Percentiles rank a stretch among this genome's conserved stretches.
phyloP scores from a whole-genome alignment of 2,329 filamentous ascomycete genomes.

The Colletotrichum noveboracense region DNA sequence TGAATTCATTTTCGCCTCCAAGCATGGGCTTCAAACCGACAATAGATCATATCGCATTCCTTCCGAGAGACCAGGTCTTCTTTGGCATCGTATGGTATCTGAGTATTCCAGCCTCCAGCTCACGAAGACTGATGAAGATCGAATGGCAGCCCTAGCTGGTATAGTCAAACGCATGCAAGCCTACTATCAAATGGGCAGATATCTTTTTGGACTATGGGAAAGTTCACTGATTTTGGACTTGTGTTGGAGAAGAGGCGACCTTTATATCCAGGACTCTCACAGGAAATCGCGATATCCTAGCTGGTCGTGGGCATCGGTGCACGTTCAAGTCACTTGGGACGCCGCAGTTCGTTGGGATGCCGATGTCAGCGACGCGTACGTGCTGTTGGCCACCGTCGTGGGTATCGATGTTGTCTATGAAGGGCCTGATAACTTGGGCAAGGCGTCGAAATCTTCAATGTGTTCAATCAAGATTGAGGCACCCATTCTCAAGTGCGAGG shows the following conservation, averaged over 20 bases:
- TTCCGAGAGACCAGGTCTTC: rapidly evolving
- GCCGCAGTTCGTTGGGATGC: rapidly evolving
- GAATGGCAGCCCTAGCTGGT: background rate
- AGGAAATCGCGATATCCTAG: too few species aligned
- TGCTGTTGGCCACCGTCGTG: too few species aligned
- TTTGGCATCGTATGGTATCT: background rate
- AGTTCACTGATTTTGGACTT: rapidly evolving
- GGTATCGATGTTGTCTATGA: too few species aligned
- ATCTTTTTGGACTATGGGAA: background rate
- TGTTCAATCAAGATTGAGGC: rapidly evolving
- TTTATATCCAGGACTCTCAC: too few species aligned
- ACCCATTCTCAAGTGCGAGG: too few species aligned
- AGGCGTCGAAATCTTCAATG: too few species aligned
- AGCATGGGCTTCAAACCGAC: too few species aligned
- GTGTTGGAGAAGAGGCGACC: too few species aligned
- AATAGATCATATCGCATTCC: background rate
- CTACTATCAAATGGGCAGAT: rapidly evolving
- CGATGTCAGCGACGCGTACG: rapidly evolving
- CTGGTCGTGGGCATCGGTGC: too few species aligned
- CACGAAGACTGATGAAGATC: background rate
- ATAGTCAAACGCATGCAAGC: background rate
- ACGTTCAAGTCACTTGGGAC: too few species aligned
- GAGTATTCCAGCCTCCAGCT: background rate
- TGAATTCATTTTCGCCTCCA: too few species aligned
- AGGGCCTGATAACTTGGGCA: too few species aligned